Base-by-base conservation (phyloP, 2,329 filamentous ascomycete species). In the Calonectria naviculata region DNA sequence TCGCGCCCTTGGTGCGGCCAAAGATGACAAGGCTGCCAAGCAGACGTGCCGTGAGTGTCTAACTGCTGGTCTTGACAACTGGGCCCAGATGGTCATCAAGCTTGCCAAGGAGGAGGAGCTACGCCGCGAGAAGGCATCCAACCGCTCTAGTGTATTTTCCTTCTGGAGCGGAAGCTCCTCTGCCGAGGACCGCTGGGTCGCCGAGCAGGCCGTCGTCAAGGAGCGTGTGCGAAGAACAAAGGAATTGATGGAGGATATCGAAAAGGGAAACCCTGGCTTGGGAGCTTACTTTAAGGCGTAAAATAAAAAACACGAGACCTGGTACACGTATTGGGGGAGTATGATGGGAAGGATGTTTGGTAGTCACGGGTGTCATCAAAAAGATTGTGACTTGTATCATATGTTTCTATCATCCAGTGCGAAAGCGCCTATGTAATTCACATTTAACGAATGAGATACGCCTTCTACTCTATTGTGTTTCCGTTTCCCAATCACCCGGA, bases 21-120 rank as follows among this genome's bases (percentile, higher is more conserved):
- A 67, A 5, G 72, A 75, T 5, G 78, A 83, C 49, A 79, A 76
- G 36, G 71, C 74, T 4, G 77, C 81, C 19, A 81, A 78, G 58
- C 88, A 89, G 73, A 91, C 90, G 44, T 98, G 95, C 80, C 89
- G 89, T 38, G 89, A 96, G 75, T 98, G 96, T 79, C 88, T 98
- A 7, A 86, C 90, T 69, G 91, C 93, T 3, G 94, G 94, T 0
- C 86, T 98, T 1, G 88, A 89, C 7, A 97, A 98, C 80, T 98
- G 95, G 95, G 89, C 89, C 56, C 89, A 87, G 31, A 98, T 98
- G 93, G 92, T 97, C 24, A 85, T 86, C 13, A 87, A 88, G 68
- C 86, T 97, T 56, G 89, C 89, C 29, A 84, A 83, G 63, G 86
- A 88, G 46, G 88, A 90, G 77, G 81, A 81, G 70, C 80, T 83